Evolutionary conservation across 768 basidiomycete species (phyloP).

Genomic region (Macrolepiota albuminosa): DNA sequence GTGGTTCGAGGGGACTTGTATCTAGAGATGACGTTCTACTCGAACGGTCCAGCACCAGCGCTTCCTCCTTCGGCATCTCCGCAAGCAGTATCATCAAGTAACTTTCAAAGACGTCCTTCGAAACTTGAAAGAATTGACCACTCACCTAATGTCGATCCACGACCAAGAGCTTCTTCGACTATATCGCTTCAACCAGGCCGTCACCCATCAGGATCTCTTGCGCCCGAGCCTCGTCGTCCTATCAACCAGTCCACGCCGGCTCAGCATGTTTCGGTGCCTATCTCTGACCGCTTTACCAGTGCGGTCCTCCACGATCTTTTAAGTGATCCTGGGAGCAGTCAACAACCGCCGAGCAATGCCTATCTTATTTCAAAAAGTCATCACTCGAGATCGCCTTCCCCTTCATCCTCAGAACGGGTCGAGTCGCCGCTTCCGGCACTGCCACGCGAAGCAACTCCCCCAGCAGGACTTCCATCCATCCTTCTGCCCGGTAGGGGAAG

Average conservation of each 20-base stretch:
- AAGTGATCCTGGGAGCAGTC: slow-evolving; percentile 3
- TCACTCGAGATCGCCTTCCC: slow-evolving; percentile 16
- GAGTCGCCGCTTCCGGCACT: slow-evolving; percentile 37
- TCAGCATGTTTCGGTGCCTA: background rate
- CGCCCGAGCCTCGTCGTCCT: background rate
- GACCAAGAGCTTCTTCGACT: background rate
- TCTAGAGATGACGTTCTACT: slow-evolving; percentile 91
- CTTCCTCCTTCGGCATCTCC: slow-evolving; percentile 19
- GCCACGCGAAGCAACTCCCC: slow-evolving; percentile 19
- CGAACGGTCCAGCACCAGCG: slow-evolving; percentile 55
- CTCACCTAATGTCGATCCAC: slow-evolving; percentile 20
- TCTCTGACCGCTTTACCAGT: slow-evolving; percentile 10
- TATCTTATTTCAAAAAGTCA: background rate
- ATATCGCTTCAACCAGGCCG: background rate
- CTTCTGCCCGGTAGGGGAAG: slow-evolving; percentile 18
- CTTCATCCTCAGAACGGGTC: slow-evolving; percentile 17
- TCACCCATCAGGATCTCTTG: background rate
- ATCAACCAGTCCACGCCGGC: background rate
- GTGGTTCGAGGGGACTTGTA: slow-evolving; percentile 80
- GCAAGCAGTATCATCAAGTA: slow-evolving; percentile 18
- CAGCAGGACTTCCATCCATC: slow-evolving; percentile 15
- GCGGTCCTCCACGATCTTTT: slow-evolving; percentile 12
- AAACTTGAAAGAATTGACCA: slow-evolving; percentile 50
- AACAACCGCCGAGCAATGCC: slow-evolving; percentile 1
- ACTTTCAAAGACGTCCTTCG: slow-evolving; percentile 43